Base-by-base conservation (phyloP, 2,329 filamentous ascomycete genomes). In the Colletotrichum liaoningense region DNA sequence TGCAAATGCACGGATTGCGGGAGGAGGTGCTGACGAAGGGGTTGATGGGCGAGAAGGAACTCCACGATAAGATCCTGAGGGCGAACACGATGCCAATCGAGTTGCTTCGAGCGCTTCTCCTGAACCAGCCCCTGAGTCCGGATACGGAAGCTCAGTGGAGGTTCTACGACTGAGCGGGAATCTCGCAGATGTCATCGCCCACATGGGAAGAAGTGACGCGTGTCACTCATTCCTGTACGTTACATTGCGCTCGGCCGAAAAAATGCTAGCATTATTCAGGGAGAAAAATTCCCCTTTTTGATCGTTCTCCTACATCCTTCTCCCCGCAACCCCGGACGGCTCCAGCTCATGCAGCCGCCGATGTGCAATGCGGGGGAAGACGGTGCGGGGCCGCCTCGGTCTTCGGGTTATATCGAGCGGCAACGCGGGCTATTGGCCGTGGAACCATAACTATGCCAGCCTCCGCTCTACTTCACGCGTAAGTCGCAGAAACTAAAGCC, bases 21-120 rank as follows among this genome's bases (percentile, higher is more conserved):
- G 80, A 84, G 14, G 88, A 91, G 78, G 79, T 86, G 1, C 76
- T 91, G 3, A 80, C 80, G 0, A 73, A 64, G 1, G 83, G 81
- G 0, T 63, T 75, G 35, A 80, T 87, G 75, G 76, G 76, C 1
- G 89, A 91, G 78, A 90, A 88, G 78, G 80, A 84, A 58, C 91
- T 91, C 63, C 88, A 92, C 76, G 88, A 91, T 77, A 76, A 78
- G 2, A 82, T 91, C 2, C 77, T 91, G 75, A 82, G 77, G 56
- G 84, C 84, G 0, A 89, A 89, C 69, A 81, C 84, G 59, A 89
- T 90, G 85, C 87, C 88, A 0, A 86, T 89, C 66, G 88, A 90
- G 79, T 77, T 90, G 72, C 77, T 90, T 42, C 80, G 88, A 56
- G 88, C 87, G 2, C 75, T 89, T 67, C 69, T 90, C 11, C 78